phyloP scores from a whole-genome alignment of 805 yeast genomes.

The Wickerhamomyces xylosicus region DNA sequence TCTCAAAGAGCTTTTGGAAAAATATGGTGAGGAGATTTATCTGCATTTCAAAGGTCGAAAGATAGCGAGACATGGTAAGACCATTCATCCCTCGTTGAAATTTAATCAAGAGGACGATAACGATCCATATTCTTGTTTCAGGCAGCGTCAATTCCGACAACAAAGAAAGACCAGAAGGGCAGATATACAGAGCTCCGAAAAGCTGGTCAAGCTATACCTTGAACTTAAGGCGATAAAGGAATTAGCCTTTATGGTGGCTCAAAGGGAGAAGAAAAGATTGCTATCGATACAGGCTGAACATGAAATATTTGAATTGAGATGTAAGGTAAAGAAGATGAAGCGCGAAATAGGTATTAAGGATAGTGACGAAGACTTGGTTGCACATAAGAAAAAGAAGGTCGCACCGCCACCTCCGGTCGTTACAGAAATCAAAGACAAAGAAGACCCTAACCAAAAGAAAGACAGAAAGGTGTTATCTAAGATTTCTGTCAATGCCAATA shows the following conservation, averaged over 20 bases:
- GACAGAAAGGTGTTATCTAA: slow-evolving; percentile 14
- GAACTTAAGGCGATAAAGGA: slow-evolving; percentile 72
- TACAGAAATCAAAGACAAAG: neutral
- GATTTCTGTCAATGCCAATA: slow-evolving; percentile 9
- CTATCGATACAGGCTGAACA: slow-evolving; percentile 53
- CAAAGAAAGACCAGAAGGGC: slow-evolving; percentile 94
- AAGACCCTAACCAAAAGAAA: slow-evolving; percentile 6
- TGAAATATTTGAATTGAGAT: slow-evolving; percentile 63
- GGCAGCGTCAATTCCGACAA: slow-evolving; percentile 91
- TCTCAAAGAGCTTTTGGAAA: slow-evolving; percentile 35
- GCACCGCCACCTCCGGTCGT: slow-evolving; percentile 10
- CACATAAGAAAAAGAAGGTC: slow-evolving; percentile 60
- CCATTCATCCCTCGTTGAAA: slow-evolving; percentile 64
- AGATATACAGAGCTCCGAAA: slow-evolving; percentile 82
- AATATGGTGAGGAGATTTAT: slow-evolving; percentile 61
- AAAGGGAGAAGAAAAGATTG: slow-evolving; percentile 58
- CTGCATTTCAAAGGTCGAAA: slow-evolving; percentile 76
- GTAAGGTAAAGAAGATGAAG: slow-evolving; percentile 62
- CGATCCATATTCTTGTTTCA: slow-evolving; percentile 92
- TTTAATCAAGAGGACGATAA: slow-evolving; percentile 83
- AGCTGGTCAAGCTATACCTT: slow-evolving; percentile 59
- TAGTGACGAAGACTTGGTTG: slow-evolving; percentile 73
- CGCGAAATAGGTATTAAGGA: slow-evolving; percentile 69
- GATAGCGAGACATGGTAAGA: slow-evolving; percentile 55
- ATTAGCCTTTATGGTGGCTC: slow-evolving; percentile 57